These are phyloP conservation scores for Dioscorea dumetorum DNA, from an alignment of 106 monocot species.

Conservation along the genomic window DNA sequence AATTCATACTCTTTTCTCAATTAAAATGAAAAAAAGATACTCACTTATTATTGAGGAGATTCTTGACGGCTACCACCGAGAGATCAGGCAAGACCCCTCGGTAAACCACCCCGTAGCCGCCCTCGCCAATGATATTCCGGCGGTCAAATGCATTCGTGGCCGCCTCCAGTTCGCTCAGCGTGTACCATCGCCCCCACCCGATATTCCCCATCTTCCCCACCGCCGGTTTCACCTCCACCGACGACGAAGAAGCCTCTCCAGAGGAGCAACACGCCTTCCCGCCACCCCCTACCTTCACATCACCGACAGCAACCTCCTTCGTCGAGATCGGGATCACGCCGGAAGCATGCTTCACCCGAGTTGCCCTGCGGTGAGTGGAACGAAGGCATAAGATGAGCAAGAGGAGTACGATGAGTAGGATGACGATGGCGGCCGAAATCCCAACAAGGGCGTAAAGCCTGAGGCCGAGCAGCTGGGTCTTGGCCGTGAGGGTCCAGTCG, in stretches of 20 bases:
- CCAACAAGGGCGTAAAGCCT: constrained; percentile 18
- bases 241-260: constrained; percentile 5
- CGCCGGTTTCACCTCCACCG: neutral
- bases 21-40: constrained; percentile 4
- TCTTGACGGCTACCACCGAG: constrained; percentile 74
- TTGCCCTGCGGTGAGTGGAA: neutral
- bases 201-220: constrained; percentile 36
- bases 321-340: neutral
- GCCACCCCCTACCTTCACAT: neutral
- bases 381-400: constrained; percentile 11
- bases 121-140: constrained; percentile 77
- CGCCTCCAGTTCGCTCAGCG: constrained; percentile 50
- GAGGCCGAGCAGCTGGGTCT: constrained; percentile 26
- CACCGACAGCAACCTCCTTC: constrained; percentile 1
- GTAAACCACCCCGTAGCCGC: constrained; percentile 85
- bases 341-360: constrained; percentile 14
- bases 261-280: constrained; percentile 10
- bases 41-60: constrained; percentile 82
- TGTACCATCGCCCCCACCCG: constrained; percentile 80
- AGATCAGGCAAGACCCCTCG: constrained; percentile 56
- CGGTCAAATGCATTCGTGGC: constrained; percentile 51
- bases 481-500: neutral
- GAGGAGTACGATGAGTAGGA: neutral
- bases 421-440: constrained; percentile 2
- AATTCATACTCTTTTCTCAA: neutral